Evolutionary conservation across 78 protist species (phyloP).

Genomic region (Corallochytrium limacisporum): DNA sequence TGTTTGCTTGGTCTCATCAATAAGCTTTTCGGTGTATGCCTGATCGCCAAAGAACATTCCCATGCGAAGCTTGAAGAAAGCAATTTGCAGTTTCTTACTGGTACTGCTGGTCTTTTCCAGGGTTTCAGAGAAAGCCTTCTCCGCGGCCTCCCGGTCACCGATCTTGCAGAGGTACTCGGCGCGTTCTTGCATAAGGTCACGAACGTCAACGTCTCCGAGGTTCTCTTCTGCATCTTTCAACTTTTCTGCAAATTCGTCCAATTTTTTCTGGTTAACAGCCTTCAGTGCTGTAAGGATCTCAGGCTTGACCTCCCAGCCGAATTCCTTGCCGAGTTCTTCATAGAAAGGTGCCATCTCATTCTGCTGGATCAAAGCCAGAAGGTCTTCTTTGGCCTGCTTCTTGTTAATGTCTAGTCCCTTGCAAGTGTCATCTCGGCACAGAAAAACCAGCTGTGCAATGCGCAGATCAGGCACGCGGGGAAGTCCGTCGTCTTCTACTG

Average conservation of each 20-base stretch:
- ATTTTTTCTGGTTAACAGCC: conserved; percentile 23
- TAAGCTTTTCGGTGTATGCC: conserved; percentile 22
- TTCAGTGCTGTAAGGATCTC: conserved; percentile 7
- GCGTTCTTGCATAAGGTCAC: conserved; percentile 64
- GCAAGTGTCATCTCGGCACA: no score
- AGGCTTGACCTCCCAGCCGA: conserved; percentile 35
- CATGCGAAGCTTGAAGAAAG: conserved; percentile 60
- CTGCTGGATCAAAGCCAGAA: background rate
- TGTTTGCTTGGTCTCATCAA: conserved; percentile 52
- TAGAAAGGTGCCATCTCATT: conserved; percentile 62
- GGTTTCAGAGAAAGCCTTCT: conserved; percentile 28
- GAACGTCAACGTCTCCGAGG: conserved; percentile 85
- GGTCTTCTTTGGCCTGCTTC: background rate
- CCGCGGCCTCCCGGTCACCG: conserved; percentile 70
- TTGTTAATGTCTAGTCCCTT: no score
- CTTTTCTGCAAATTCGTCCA: conserved; percentile 38
- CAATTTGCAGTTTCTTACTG: conserved; percentile 77
- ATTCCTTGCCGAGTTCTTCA: conserved; percentile 29
- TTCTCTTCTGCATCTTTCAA: conserved; percentile 74
- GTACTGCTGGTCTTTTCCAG: conserved; percentile 72
- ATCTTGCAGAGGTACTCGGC: conserved; percentile 56
- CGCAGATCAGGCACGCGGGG: no score
- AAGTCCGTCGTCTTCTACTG: no score
- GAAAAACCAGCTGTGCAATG: no score
- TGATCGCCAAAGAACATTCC: conserved; percentile 67